Conservation (phyloP, 768 basidiomycete species). For the Cubamyces lactineus region DNA sequence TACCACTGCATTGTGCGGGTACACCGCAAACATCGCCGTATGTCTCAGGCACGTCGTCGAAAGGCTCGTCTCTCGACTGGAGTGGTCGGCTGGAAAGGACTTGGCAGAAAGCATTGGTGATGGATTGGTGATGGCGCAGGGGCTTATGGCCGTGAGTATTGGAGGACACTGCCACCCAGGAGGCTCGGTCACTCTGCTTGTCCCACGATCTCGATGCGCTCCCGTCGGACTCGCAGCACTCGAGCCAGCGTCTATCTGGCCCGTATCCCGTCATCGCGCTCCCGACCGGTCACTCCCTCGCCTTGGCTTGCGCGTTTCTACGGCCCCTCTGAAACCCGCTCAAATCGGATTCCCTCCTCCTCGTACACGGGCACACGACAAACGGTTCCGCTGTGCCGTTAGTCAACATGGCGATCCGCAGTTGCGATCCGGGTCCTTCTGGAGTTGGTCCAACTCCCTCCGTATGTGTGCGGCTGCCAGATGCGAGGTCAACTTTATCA, state of each 20-base stretch:
- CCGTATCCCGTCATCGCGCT: background rate
- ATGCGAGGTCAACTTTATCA: too few species aligned
- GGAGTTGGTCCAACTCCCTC: too few species aligned
- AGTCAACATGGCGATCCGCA: too few species aligned
- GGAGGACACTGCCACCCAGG: conserved; percentile 5
- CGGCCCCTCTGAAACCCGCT: too few species aligned
- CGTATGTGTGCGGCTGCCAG: too few species aligned
- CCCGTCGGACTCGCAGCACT: background rate
- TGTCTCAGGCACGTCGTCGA: background rate
- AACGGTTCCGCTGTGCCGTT: too few species aligned
- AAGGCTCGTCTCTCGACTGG: background rate
- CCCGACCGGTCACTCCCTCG: background rate
- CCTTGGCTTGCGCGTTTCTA: too few species aligned
- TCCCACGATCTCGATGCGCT: conserved; percentile 2
- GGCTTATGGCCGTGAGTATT: background rate
- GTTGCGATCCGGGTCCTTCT: too few species aligned
- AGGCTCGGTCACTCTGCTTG: background rate
- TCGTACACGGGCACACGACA: too few species aligned
- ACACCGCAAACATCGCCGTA: background rate
- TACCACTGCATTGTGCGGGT: too few species aligned
- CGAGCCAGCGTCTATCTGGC: background rate
- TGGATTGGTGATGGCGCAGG: background rate
- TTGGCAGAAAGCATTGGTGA: background rate
- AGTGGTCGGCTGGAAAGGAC: background rate
- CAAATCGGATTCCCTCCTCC: too few species aligned